Base-by-base conservation (phyloP, 1,284 basidiomycete genomes). In the Gomphus bonarii region DNA sequence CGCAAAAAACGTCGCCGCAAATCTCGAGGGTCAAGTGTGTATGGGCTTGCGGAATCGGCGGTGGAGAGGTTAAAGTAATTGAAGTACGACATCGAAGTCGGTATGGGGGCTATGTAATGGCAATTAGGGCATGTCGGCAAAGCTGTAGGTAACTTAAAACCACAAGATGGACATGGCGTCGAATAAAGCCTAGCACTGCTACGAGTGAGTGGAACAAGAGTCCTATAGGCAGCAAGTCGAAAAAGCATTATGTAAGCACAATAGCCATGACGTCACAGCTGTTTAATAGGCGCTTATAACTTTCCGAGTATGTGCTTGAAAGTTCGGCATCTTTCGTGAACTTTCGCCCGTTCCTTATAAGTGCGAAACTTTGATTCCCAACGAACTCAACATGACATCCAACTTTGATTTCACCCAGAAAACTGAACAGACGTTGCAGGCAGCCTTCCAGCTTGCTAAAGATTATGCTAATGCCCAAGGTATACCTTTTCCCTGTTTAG, bases 341-440 rank as follows among this genome's bases (percentile, higher is more conserved):
- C 25, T 3, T 25, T 25, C 4, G 4, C 25, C 25, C 25, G 25
- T 25, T 25, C 4, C 25, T 4, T 25, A 25, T 25, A 25, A 25
- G 30, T 11, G 48, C 49, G n/a, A 35, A n/a, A 50, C 7, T n/a
- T n/a, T 14, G 2, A 5, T 50, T 31, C 4, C 16, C 28, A 38
- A 7, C 12, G n/a, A 35, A 2, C 25, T 25, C 49, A 14, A 11
- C 33, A 86, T 86, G 81, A 63, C 76, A 58, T 71, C 74, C 31
- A 80, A 79, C 71, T 73, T 85, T 61, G 82, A 92, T 58, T 87
- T 91, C 65, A 94, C 91, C 16, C 88, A 93, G 68, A 87, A 85
- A 67, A 80, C 90, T 8, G 77, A 82, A 65, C 74, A 81, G 62
- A 77, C 84, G 25, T 65, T 93, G 56, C 69, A 77, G 47, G 78